Percentiles rank a stretch among this genome's conserved stretches.
Evolutionary conservation across 2,329 filamentous ascomycete genomes (phyloP).

Genomic region (Fusarium proliferatum): DNA sequence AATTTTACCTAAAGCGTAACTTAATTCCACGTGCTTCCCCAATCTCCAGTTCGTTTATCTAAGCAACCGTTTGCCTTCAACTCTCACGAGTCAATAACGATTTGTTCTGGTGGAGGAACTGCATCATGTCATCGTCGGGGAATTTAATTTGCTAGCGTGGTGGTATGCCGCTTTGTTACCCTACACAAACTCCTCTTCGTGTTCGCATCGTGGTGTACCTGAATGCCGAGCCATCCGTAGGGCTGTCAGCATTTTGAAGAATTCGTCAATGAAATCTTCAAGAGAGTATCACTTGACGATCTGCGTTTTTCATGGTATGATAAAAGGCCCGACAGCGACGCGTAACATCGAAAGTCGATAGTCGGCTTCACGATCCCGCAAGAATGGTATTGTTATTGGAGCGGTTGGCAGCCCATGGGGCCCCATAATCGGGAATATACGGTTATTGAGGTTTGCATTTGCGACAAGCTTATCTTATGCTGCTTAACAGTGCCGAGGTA

Average conservation of each 20-base stretch:
- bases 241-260: neutral
- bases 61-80: neutral
- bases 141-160: neutral
- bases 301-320: neutral
- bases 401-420: neutral
- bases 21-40: neutral
- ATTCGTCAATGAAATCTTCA: neutral
- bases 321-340: slow-evolving; percentile 10
- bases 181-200: neutral
- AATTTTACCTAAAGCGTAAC: neutral
- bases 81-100: neutral
- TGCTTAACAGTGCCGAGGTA: neutral
- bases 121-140: slow-evolving; percentile 1
- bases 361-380: fast-evolving
- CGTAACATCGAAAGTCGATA: neutral
- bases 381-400: neutral
- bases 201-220: slow-evolving; percentile 1
- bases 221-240: slow-evolving; percentile 12
- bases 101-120: neutral
- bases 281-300: neutral
- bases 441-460: neutral
- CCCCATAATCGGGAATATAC: neutral
- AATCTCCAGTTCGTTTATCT: neutral
- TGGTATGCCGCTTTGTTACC: neutral
- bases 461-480: neutral